These are phyloP conservation scores for Debaryomyces prosopidis DNA, from an alignment of 805 yeast genomes.

Conservation along the genomic window DNA sequence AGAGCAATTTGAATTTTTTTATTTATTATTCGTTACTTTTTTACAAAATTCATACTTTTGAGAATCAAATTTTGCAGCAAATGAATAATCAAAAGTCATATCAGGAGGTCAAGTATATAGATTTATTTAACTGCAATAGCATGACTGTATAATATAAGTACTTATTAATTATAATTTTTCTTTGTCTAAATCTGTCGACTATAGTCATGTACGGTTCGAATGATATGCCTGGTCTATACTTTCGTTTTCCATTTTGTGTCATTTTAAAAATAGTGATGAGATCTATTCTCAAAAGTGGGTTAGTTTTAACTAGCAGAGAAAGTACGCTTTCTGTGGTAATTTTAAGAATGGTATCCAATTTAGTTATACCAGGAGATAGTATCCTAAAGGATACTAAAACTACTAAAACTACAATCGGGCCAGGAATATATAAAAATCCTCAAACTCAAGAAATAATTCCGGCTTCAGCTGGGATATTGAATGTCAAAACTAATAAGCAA, in stretches of 20 bases:
- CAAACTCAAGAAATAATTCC: conserved; percentile 26
- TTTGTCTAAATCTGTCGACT: too few species aligned
- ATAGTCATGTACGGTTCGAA: too few species aligned
- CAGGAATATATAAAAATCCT: conserved; percentile 37
- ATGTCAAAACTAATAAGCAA: conserved; percentile 28
- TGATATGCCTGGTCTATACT: too few species aligned
- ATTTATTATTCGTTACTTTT: too few species aligned
- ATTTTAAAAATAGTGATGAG: not conserved
- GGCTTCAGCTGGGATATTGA: conserved; percentile 31
- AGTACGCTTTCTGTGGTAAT: not conserved
- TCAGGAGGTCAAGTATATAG: too few species aligned
- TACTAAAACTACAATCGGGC: conserved; percentile 34
- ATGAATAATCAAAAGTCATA: too few species aligned
- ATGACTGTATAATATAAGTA: too few species aligned
- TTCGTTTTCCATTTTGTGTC: conserved; percentile 4
- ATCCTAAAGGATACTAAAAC: conserved; percentile 19
- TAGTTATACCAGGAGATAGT: conserved; percentile 35
- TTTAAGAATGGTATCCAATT: conserved; percentile 1
- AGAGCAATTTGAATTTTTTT: too few species aligned
- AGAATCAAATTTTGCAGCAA: too few species aligned
- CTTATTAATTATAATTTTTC: too few species aligned
- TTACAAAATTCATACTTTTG: too few species aligned
- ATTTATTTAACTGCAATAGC: too few species aligned
- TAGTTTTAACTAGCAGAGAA: not conserved
- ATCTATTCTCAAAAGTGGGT: not conserved